Conservation (phyloP, 2,329 filamentous ascomycete genomes). For the Cercospora citrullina region DNA sequence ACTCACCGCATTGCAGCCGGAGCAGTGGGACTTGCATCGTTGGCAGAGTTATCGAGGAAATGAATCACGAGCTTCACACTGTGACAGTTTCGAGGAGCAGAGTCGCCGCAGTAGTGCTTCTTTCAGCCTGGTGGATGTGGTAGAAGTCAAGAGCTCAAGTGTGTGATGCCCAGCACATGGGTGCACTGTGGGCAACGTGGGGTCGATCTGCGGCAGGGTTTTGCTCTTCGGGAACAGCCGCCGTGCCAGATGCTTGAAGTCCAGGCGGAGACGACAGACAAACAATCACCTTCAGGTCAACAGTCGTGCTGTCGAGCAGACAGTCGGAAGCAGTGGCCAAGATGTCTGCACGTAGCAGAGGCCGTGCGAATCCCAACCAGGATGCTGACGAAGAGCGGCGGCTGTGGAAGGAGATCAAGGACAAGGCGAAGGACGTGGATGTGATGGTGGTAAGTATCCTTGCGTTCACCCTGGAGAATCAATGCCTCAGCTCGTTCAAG, state of each 20-base stretch:
- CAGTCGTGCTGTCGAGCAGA: not conserved
- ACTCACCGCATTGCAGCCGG: constrained; percentile 72
- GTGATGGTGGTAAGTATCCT: constrained; percentile 46
- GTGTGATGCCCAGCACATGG: not conserved
- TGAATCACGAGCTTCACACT: not conserved
- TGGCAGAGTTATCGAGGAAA: constrained; percentile 1
- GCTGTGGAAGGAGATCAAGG: constrained; percentile 51
- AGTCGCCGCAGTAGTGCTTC: not conserved
- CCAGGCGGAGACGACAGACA: not conserved
- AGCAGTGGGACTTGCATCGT: constrained; percentile 77
- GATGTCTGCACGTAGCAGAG: constrained; percentile 52
- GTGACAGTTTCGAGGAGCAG: not conserved
- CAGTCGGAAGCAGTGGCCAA: not conserved
- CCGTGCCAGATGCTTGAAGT: not conserved
- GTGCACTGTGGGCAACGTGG: not conserved
- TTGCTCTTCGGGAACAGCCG: not conserved
- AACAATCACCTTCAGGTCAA: not conserved
- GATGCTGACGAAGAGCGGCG: constrained; percentile 53
- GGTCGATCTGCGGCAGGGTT: not conserved
- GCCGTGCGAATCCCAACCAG: constrained; percentile 47
- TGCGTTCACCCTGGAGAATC: not conserved
- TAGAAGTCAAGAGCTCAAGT: not conserved
- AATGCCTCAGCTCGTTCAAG: not conserved
- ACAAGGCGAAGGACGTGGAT: constrained; percentile 49
- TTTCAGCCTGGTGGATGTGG: not conserved